phyloP scores from a whole-genome alignment of 257 asterid genomes.

The Ilex aquifolium region DNA sequence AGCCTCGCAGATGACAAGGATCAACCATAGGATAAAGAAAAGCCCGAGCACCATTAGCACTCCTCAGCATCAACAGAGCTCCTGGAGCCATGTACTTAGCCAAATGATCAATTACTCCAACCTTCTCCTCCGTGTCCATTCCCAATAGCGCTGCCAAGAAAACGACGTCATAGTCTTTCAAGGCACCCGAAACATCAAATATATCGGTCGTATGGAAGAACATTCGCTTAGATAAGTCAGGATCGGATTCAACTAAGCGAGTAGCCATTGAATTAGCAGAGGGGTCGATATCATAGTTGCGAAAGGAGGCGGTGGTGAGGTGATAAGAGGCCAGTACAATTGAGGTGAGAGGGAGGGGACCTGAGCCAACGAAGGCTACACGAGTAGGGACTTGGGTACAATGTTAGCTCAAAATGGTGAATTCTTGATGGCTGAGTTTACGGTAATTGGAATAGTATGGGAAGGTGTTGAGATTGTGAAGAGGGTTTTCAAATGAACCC shows the following conservation, averaged over 20 bases:
- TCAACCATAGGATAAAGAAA: constrained; percentile 82
- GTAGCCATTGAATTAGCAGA: constrained; percentile 58
- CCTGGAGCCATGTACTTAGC: constrained; percentile 64
- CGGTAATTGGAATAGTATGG: constrained; percentile 77
- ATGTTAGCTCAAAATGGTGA: constrained; percentile 45
- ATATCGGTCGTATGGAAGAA: constrained; percentile 48
- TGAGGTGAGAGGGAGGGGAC: constrained; percentile 88
- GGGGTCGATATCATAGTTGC: constrained; percentile 68
- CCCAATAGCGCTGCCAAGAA: constrained; percentile 90
- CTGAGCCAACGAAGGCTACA: constrained; percentile 77
- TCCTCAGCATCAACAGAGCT: constrained; percentile 68
- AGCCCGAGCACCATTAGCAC: constrained; percentile 87
- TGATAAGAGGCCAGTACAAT: constrained; percentile 66
- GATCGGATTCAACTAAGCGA: constrained; percentile 42
- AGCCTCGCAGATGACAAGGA: constrained; percentile 54
- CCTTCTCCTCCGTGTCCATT: constrained; percentile 64
- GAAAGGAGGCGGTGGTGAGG: constrained; percentile 40
- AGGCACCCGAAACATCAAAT: constrained; percentile 39
- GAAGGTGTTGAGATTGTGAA: constrained; percentile 47
- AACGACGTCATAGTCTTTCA: constrained; percentile 66
- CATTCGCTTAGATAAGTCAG: constrained; percentile 54
- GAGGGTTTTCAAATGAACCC: constrained; percentile 44
- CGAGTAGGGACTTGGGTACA: constrained; percentile 19
- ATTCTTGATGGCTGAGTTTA: constrained; percentile 59
- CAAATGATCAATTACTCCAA: constrained; percentile 45